Conservation (phyloP, 345 rosid species). For the Citrus sinensis region DVS_A1.0 CM039164.1:28861001-28861500, state of each 20-base stretch:
- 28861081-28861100: neutral
- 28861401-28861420: conserved; percentile 46
- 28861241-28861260: conserved; percentile 57
- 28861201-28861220: conserved; percentile 68
- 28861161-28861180: conserved; percentile 65
- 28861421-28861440: conserved; percentile 39
- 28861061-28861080: neutral
- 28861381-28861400: conserved; percentile 59
- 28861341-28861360: conserved; percentile 33
- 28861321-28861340: neutral
- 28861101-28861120: neutral
- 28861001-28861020: conserved; percentile 82
- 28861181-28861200: conserved; percentile 67
- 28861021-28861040: conserved; percentile 63
- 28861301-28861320: neutral
- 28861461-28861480: neutral
- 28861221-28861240: conserved; percentile 59
- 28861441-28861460: neutral
- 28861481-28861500: neutral
- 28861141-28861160: conserved; percentile 50
- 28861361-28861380: conserved; percentile 73
- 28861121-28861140: neutral
- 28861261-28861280: conserved; percentile 9
- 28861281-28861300: conserved; percentile 1
- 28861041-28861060: conserved; percentile 56